A percentile compares a stretch with the other conserved stretches of the same genome.
Conservation (phyloP, 768 basidiomycete genomes). For the Pleurotus tuber-regium region DNA sequence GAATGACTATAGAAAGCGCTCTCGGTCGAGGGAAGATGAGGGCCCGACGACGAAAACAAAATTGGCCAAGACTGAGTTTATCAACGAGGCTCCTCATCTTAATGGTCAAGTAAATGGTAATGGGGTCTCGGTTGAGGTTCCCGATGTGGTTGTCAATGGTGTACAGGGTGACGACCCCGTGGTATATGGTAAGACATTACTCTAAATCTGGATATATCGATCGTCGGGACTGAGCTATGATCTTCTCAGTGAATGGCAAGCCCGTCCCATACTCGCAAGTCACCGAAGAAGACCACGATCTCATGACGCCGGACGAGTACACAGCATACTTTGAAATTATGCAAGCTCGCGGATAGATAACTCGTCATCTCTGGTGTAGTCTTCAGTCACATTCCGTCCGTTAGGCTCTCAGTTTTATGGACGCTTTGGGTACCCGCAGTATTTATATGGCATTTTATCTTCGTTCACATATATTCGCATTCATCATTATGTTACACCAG, state of each 20-base stretch:
- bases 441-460: conserved; percentile 2
- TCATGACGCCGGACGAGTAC: conserved; percentile 94
- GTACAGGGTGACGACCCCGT: conserved; percentile 52
- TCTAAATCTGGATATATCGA: background rate
- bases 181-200: conserved; percentile 55
- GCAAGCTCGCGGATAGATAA: conserved; percentile 41
- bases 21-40: conserved; percentile 63
- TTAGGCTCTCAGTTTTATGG: background rate
- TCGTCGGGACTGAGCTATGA: conserved; percentile 8
- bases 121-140: conserved; percentile 17
- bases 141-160: conserved; percentile 19
- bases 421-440: background rate
- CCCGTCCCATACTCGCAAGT: conserved; percentile 74
- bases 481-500: background rate
- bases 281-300: conserved; percentile 88
- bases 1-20: conserved; percentile 73
- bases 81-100: conserved; percentile 8
- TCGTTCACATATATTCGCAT: background rate
- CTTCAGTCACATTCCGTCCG: background rate
- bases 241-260: conserved; percentile 64
- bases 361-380: background rate
- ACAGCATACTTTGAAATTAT: conserved; percentile 74
- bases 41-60: conserved; percentile 36
- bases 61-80: conserved; percentile 38
- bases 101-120: conserved; percentile 24